Conservation (phyloP, 768 basidiomycete genomes). For the Cyclocybe aegerita region DNA sequence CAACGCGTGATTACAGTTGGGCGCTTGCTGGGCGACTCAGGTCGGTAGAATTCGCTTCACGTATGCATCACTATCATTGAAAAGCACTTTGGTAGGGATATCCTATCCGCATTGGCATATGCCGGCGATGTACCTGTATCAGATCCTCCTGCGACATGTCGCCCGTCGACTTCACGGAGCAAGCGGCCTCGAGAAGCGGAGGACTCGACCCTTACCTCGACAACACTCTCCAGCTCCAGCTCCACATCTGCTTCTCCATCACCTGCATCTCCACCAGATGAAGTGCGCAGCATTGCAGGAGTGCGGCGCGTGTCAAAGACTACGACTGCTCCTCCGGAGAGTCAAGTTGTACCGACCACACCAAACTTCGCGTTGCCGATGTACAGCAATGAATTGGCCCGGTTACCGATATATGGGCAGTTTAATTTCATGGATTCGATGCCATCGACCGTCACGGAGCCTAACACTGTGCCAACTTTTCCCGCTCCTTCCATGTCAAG, state of each 20-base stretch:
- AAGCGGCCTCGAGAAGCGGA: conserved; percentile 17
- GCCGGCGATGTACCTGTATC: conserved; percentile 31
- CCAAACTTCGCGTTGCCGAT: conserved; percentile 43
- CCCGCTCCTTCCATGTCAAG: too few species aligned
- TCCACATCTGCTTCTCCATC: conserved; percentile 5
- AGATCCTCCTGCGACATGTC: background rate
- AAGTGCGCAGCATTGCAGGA: conserved; percentile 24
- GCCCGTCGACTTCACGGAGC: background rate
- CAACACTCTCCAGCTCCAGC: too few species aligned
- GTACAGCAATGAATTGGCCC: conserved; percentile 57
- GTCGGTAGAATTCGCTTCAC: conserved; percentile 21
- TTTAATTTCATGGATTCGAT: conserved; percentile 32
- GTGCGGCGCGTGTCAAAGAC: conserved; percentile 27
- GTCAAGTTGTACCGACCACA: conserved; percentile 9
- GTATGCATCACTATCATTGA: background rate
- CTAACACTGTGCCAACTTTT: too few species aligned
- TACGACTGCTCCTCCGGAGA: too few species aligned
- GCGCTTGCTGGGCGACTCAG: conserved; percentile 38
- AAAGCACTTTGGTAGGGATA: conserved; percentile 26
- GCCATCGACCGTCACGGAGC: conserved; percentile 11
- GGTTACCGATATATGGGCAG: conserved; percentile 47
- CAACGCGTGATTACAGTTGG: conserved; percentile 29
- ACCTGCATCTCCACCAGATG: conserved; percentile 4
- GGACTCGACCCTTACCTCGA: background rate
- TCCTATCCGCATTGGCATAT: conserved; percentile 34